Percentiles rank a stretch among this genome's conserved stretches.
Evolutionary conservation across 305 asterid genomes (phyloP).

Genomic region (Fraxinus paxiana): DNA sequence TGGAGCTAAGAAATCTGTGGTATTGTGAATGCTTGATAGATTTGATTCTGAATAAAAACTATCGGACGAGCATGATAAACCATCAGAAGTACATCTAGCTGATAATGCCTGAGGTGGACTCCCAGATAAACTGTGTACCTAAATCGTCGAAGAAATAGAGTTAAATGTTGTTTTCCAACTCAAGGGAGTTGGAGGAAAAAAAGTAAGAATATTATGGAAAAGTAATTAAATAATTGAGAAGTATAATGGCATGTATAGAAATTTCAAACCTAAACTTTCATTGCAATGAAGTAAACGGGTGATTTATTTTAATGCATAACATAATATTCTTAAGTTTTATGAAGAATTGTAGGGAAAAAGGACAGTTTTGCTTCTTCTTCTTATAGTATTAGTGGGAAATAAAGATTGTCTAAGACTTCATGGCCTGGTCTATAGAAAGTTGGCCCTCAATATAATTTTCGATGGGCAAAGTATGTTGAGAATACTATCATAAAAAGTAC

Average conservation of each 20-base stretch:
- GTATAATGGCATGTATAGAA: neutral
- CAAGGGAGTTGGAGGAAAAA: neutral
- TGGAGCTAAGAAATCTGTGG: conserved; percentile 25
- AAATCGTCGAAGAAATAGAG: neutral
- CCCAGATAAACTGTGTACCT: conserved; percentile 40
- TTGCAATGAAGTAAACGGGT: neutral
- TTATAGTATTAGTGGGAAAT: neutral
- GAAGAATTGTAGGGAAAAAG: neutral
- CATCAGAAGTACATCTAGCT: conserved; percentile 39
- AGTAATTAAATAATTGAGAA: neutral
- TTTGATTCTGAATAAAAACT: conserved; percentile 39
- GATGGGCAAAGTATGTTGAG: neutral
- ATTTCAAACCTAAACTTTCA: neutral
- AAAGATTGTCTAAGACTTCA: neutral
- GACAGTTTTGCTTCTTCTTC: neutral
- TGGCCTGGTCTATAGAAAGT: neutral
- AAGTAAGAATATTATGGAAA: neutral
- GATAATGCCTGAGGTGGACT: conserved; percentile 41
- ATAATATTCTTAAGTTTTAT: neutral
- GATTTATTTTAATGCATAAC: neutral
- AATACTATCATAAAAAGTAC: neutral
- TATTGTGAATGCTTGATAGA: conserved; percentile 22
- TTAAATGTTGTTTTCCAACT: neutral
- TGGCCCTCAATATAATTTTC: neutral
- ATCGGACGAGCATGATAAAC: conserved; percentile 41